Percentiles rank a stretch among this genome's conserved stretches.
Conservation (phyloP, 2,329 filamentous ascomycete species). For the Metarhizium rileyi region DNA sequence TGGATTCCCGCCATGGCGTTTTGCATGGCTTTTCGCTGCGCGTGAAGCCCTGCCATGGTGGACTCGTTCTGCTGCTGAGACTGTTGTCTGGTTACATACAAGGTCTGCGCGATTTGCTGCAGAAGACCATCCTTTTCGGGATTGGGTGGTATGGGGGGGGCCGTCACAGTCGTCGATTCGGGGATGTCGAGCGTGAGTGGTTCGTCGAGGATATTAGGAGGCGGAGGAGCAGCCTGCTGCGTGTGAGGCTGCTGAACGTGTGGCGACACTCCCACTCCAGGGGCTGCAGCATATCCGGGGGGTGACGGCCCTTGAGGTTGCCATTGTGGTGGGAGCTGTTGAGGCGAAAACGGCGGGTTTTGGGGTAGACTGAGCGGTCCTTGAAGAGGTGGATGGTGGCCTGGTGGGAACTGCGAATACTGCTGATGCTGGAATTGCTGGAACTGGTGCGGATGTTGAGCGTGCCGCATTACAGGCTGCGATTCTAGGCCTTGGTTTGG, state of each 20-base stretch:
- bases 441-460: constrained; percentile 10
- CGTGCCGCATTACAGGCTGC: neutral
- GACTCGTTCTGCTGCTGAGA: constrained; percentile 63
- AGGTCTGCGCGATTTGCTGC: constrained; percentile 59
- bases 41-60: constrained; percentile 64
- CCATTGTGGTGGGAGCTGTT: constrained; percentile 14
- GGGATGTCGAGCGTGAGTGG: constrained; percentile 43
- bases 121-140: constrained; percentile 89
- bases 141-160: constrained; percentile 87
- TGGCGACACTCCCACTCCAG: constrained; percentile 3
- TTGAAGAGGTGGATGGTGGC: neutral
- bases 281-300: constrained; percentile 6
- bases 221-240: constrained; percentile 23
- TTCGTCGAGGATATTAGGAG: constrained; percentile 46
- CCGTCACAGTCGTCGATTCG: constrained; percentile 41
- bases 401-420: neutral
- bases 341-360: constrained; percentile 1
- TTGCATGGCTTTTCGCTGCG: constrained; percentile 71
- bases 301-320: constrained; percentile 11
- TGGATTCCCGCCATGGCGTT: constrained; percentile 60
- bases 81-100: constrained; percentile 59
- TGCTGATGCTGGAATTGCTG: constrained; percentile 10
- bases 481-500: constrained; percentile 23
- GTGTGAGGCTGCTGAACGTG: constrained; percentile 6
- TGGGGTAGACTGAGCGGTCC: constrained; percentile 1